Evolutionary conservation across 805 yeast species (phyloP), one percentile per base, ranked within the genome.

Genomic region (Saccharomycopsis guyanensis): DNA sequence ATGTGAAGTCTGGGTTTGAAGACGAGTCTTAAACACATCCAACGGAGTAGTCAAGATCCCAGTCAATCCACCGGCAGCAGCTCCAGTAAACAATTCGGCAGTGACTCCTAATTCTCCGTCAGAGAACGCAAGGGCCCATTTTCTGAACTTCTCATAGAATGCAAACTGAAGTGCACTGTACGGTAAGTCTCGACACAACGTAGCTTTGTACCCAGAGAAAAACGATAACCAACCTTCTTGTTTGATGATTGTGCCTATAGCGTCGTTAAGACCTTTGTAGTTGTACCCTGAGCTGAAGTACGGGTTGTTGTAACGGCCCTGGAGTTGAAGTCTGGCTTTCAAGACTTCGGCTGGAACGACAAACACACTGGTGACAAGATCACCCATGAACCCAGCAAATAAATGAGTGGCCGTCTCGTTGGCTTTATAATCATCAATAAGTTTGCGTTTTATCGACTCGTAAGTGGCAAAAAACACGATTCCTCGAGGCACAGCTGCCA

Each of bases 161-260:
- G 97, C 95, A 67, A 93, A 83, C 61, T 93, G 98, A 43, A 93
- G 70, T 1, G 97, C 97, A 55, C 95, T 84, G 64, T 93, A 93
- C 4, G 99, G 99, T 55, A 93, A 66, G 59, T 93, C 99, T 53
- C 99, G 75, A 16, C 83, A 76, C 50, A 93, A 66, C 0, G 99
- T 93, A 23, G 97, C 97, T 62, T 85, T 88, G 66, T 91, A 93
- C 0, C 99, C 99, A 60, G 76, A 86, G 49, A 85, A 84, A 52
- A 93, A 69, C 0, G 97, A 80, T 12, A 71, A 65, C 38, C 71
- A 59, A 10, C 97, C 97, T 65, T 91, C 97, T 0, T 63, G 66
- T 43, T 66, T 66, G 1, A 76, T 64, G 3, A 93, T 80, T 1
- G 85, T 76, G 12, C 57, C 53, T 1, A 83, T 66, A 0, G 97